Conservation (phyloP, 1,139 yeast genomes). For the Suhomyces panamericanus region DNA sequence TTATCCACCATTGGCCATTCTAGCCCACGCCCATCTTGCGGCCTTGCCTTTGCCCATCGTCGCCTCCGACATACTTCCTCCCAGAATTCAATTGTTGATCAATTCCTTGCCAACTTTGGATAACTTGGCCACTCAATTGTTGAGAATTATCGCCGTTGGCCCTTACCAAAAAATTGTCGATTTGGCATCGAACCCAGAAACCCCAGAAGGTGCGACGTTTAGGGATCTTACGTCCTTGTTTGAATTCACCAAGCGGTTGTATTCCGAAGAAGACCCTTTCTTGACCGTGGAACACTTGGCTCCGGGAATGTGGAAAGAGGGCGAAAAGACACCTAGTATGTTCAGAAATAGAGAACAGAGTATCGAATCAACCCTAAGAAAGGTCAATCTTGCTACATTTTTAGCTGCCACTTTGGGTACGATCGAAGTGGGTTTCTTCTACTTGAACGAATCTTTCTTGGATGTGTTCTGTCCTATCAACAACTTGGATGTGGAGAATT, state of each 20-base stretch:
- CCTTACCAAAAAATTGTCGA: conserved; percentile 75
- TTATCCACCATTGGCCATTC: conserved; percentile 38
- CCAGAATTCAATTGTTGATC: conserved; percentile 59
- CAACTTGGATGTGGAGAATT: conserved; percentile 43
- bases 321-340: conserved; percentile 57
- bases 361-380: conserved; percentile 69
- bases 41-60: conserved; percentile 58
- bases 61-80: conserved; percentile 57
- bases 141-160: conserved; percentile 65
- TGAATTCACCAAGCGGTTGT: conserved; percentile 66
- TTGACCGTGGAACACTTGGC: conserved; percentile 60
- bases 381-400: conserved; percentile 85
- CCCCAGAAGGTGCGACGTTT: conserved; percentile 73
- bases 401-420: conserved; percentile 81
- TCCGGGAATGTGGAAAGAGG: conserved; percentile 68
- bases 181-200: conserved; percentile 69
- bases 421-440: conserved; percentile 83
- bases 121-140: conserved; percentile 70
- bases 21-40: conserved; percentile 55
- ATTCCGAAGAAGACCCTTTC: conserved; percentile 68
- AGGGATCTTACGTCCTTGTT: conserved; percentile 71
- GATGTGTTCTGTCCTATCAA: conserved; percentile 78
- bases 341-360: conserved; percentile 63
- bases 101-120: conserved; percentile 73
- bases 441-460: conserved; percentile 77